phyloP scores from a whole-genome alignment of 2,329 filamentous ascomycete genomes.

The Fusarium euwallaceae region DNA sequence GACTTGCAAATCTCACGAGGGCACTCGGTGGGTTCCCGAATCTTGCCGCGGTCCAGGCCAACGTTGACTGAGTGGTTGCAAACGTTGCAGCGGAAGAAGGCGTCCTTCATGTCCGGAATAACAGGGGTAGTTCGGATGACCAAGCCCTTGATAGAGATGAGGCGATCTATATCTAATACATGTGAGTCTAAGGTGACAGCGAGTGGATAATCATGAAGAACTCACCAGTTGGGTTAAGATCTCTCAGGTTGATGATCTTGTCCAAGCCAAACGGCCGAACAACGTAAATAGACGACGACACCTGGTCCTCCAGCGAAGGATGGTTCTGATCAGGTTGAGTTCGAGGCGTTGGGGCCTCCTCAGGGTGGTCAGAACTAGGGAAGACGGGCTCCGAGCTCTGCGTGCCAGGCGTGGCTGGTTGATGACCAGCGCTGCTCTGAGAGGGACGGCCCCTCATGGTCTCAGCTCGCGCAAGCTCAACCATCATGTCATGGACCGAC shows the following conservation, averaged over 20 bases:
- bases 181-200: slow-evolving; percentile 18
- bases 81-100: slow-evolving; percentile 95
- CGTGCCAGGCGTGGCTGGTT: slow-evolving; percentile 58
- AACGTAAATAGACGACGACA: slow-evolving; percentile 84
- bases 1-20: slow-evolving; percentile 84
- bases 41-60: slow-evolving; percentile 94
- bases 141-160: slow-evolving; percentile 93
- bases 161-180: slow-evolving; percentile 87
- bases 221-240: slow-evolving; percentile 87
- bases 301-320: slow-evolving; percentile 80
- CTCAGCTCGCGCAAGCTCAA: slow-evolving; percentile 86
- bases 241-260: slow-evolving; percentile 88
- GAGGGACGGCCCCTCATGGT: slow-evolving; percentile 76
- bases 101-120: slow-evolving; percentile 99
- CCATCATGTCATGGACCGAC: slow-evolving; percentile 91
- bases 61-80: slow-evolving; percentile 94
- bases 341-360: slow-evolving; percentile 56
- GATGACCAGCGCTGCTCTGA: slow-evolving; percentile 67
- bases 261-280: slow-evolving; percentile 92
- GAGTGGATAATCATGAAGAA: background rate
- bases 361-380: slow-evolving; percentile 82
- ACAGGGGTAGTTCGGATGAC: slow-evolving; percentile 96
- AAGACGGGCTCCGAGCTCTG: slow-evolving; percentile 82
- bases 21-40: slow-evolving; percentile 92
- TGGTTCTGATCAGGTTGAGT: slow-evolving; percentile 60